phyloP scores from a whole-genome alignment of 2,329 filamentous ascomycete genomes.

The Microdochium nivale region DNA sequence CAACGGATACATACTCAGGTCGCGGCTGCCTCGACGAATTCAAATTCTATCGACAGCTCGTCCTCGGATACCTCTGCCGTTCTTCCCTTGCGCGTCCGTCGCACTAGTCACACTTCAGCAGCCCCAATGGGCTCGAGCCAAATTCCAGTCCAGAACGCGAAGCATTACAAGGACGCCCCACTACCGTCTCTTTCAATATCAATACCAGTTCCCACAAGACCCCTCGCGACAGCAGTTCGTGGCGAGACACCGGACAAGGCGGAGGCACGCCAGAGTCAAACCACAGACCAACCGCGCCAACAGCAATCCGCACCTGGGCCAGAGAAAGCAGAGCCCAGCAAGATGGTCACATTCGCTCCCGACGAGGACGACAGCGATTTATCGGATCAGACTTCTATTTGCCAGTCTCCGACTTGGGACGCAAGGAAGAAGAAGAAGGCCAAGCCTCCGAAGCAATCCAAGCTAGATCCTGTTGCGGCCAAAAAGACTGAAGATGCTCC shows the following conservation, averaged over 20 bases:
- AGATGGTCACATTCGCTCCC: constrained; percentile 30
- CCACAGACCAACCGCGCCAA: neutral
- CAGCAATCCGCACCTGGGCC: constrained; percentile 4
- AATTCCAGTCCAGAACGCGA: neutral
- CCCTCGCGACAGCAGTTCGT: constrained; percentile 6
- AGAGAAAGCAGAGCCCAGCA: constrained; percentile 20
- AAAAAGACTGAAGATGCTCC: constrained; percentile 30
- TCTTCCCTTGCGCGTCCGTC: constrained; percentile 2
- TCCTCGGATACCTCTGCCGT: neutral
- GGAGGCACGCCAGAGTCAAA: neutral
- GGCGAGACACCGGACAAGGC: constrained; percentile 6
- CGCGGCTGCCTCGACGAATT: constrained; percentile 5
- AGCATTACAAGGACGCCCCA: constrained; percentile 8
- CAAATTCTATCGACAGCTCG: neutral
- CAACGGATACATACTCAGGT: constrained; percentile 24
- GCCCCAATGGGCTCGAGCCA: neutral
- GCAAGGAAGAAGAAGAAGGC: constrained; percentile 45
- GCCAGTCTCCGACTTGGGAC: constrained; percentile 56
- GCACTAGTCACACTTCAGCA: constrained; percentile 8
- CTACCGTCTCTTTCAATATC: constrained; percentile 23
- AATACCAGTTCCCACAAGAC: constrained; percentile 15
- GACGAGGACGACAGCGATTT: constrained; percentile 21
- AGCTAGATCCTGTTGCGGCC: constrained; percentile 20
- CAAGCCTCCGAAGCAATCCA: constrained; percentile 31
- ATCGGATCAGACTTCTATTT: constrained; percentile 42